Evolutionary conservation across 1,284 basidiomycete genomes (phyloP).

Genomic region (Rhodotorula sp.): DNA sequence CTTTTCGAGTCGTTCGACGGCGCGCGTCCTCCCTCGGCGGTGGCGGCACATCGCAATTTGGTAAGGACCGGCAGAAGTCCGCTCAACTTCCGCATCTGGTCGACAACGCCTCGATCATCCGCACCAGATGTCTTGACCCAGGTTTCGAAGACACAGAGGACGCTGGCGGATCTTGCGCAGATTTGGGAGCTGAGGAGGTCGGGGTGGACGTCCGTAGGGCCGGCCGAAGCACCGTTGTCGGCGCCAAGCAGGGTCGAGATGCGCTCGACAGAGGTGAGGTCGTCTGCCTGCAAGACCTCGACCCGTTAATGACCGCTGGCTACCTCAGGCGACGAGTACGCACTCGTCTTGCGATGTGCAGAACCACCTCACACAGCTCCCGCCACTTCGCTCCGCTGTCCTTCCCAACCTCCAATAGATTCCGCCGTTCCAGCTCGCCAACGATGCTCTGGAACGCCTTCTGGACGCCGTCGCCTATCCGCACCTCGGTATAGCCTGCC

Average conservation of each 20-base stretch:
- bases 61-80: constrained; percentile 9
- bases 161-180: constrained; percentile 15
- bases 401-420: not conserved
- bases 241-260: constrained; percentile 14
- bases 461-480: constrained; percentile 11
- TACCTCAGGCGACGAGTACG: not conserved
- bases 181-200: constrained; percentile 1
- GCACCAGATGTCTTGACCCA: constrained; percentile 3
- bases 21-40: not conserved
- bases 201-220: not conserved
- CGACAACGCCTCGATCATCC: not conserved
- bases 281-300: constrained; percentile 13
- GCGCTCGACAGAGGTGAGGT: constrained; percentile 13
- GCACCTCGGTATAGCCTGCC: not conserved
- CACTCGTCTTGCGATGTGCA: constrained; percentile 31
- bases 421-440: not conserved
- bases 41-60: not conserved
- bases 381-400: constrained; percentile 16
- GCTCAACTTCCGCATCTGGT: not conserved
- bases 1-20: not conserved
- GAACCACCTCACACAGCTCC: constrained; percentile 27
- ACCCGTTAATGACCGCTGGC: not conserved
- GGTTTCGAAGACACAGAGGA: constrained; percentile 21
- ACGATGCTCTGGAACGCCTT: constrained; percentile 16
- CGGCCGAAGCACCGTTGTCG: not conserved